Percentiles rank a stretch among this genome's conserved stretches.
phyloP scores from a whole-genome alignment of 495 filamentous ascomycete genomes.

The Lasiosphaeria hispida region DNA sequence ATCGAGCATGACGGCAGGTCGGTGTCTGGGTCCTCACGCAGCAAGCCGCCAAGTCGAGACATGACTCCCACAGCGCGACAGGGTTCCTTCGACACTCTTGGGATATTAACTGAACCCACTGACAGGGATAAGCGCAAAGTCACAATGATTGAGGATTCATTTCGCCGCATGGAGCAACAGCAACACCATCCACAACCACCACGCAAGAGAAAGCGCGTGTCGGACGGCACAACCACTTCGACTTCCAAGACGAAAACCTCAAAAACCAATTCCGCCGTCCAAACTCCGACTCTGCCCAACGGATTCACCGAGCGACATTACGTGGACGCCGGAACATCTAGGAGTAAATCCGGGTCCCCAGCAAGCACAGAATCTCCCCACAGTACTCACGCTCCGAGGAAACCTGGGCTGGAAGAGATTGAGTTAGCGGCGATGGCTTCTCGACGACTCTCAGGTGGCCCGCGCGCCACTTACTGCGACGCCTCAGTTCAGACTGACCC shows the following conservation, averaged over 20 bases:
- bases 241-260: constrained; percentile 38
- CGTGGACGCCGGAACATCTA: constrained; percentile 48
- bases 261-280: constrained; percentile 31
- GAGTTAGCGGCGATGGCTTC: constrained; percentile 17
- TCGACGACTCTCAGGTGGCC: constrained; percentile 31
- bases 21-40: constrained; percentile 69
- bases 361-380: constrained; percentile 40
- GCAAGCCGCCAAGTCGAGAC: constrained; percentile 77
- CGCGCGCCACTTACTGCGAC: constrained; percentile 42
- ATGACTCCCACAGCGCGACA: constrained; percentile 64
- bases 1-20: constrained; percentile 60
- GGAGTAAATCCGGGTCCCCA: constrained; percentile 50
- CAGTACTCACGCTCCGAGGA: constrained; percentile 17
- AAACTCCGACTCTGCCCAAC: constrained; percentile 34
- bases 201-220: constrained; percentile 61
- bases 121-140: constrained; percentile 87
- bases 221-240: constrained; percentile 49
- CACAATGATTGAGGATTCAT: constrained; percentile 74
- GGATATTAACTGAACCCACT: constrained; percentile 64
- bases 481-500: constrained; percentile 51
- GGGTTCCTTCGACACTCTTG: constrained; percentile 48
- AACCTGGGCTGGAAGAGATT: constrained; percentile 20
- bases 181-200: constrained; percentile 33
- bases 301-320: constrained; percentile 41
- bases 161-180: constrained; percentile 62